phyloP scores from a whole-genome alignment of 345 rosid species.

The Hirschfeldia incana region DNA sequence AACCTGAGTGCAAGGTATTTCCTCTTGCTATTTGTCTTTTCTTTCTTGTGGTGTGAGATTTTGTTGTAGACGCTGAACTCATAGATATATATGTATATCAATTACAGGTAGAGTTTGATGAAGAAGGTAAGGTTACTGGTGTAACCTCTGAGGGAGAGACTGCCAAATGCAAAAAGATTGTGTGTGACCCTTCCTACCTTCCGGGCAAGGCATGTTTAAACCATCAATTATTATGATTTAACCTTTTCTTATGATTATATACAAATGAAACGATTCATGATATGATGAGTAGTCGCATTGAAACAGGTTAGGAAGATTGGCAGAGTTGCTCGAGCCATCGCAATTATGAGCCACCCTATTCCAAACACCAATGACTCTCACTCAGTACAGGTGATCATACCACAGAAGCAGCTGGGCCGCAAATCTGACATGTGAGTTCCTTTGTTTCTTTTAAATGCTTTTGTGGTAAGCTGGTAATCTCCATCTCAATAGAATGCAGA shows the following conservation, averaged over 20 bases:
- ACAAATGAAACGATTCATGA: background rate
- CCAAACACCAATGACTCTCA: slow-evolving; percentile 81
- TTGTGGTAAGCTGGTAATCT: background rate
- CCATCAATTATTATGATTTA: background rate
- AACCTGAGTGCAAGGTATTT: slow-evolving; percentile 86
- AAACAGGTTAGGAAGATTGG: slow-evolving; percentile 86
- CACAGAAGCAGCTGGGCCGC: slow-evolving; percentile 93
- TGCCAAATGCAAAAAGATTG: slow-evolving; percentile 91
- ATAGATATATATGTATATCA: background rate
- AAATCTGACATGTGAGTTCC: slow-evolving; percentile 79
- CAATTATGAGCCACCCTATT: slow-evolving; percentile 95
- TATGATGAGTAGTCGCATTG: slow-evolving; percentile 15
- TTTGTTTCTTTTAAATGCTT: background rate
- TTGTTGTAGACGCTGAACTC: slow-evolving; percentile 9
- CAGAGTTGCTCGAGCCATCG: slow-evolving; percentile 90
- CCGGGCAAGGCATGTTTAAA: slow-evolving; percentile 46
- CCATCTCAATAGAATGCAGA: background rate
- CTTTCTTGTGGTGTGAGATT: slow-evolving; percentile 18
- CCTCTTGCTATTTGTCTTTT: slow-evolving; percentile 3
- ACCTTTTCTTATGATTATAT: background rate
- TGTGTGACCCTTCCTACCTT: slow-evolving; percentile 86
- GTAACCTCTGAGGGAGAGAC: slow-evolving; percentile 94
- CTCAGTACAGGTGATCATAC: slow-evolving; percentile 88
- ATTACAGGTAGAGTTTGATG: slow-evolving; percentile 79
- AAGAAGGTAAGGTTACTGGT: slow-evolving; percentile 66